Conservation (phyloP, 331 rosid genomes). For the Cucumis variabilis region DNA sequence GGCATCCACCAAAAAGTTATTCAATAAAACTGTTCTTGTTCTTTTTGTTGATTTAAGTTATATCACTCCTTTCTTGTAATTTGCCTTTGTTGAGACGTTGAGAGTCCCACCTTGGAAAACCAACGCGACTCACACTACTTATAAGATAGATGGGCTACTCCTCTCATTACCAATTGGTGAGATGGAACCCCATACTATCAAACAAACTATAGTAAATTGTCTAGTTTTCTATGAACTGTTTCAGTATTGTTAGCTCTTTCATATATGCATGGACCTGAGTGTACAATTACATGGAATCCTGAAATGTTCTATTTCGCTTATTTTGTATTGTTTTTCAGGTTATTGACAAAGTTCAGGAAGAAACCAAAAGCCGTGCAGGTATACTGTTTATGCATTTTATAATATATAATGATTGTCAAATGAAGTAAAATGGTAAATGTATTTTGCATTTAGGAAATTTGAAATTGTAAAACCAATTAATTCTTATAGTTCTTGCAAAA, state of each 20-base stretch:
- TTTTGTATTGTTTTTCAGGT: constrained; percentile 46
- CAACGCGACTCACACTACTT: no score
- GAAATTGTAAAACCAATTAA: neutral
- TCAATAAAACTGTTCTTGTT: neutral
- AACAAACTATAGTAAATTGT: neutral
- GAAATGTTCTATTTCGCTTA: neutral
- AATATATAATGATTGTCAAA: neutral
- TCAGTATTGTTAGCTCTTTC: neutral
- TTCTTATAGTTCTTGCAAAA: neutral
- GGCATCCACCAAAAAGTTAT: neutral
- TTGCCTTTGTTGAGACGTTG: neutral
- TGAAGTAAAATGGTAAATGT: neutral
- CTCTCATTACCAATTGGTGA: no score
- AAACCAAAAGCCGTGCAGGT: constrained; percentile 72
- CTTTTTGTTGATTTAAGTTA: neutral
- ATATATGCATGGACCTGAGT: no score
- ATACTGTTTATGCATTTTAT: constrained; percentile 16
- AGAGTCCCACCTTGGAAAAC: no score
- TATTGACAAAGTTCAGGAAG: constrained; percentile 75
- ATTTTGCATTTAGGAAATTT: neutral
- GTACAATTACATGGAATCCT: neutral
- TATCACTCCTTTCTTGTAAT: neutral
- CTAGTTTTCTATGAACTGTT: neutral
- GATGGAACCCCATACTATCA: no score
- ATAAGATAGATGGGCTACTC: no score